Evolutionary conservation across 1,284 basidiomycete species (phyloP), one percentile per base, ranked within the genome.

Genomic region (Ustilago esculenta): DNA sequence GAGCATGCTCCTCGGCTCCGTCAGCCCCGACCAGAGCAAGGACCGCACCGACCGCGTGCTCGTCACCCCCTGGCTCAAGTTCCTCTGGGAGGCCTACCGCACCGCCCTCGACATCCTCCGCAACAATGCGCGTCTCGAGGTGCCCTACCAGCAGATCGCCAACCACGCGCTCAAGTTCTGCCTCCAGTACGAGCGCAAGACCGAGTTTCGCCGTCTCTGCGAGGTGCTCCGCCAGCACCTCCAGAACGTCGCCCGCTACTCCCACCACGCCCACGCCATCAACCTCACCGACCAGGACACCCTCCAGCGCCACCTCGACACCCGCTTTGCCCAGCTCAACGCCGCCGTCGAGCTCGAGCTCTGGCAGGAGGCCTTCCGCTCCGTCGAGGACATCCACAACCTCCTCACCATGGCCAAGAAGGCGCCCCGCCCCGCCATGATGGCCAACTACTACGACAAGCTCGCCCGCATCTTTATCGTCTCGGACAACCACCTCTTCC

Each of bases 391-490:
- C 83, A 92, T 98, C 36, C 95, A 98, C 85, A 94, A 94, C 79
- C 87, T 99, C 42, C 88, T 98, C 73, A 92, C 90, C 23, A 89
- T 94, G 87, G 82, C 81, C 67, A 96, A 96, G 84, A 94, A 94
- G 84, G 88, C 90, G 0, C 92, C 93, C 6, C 89, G 91, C 35
- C 92, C 93, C 0, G 87, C 90, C 7, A 97, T 98, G 92, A 98
- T 98, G 95, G 94, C 94, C 64, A 94, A 93, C 83, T 98, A 98
- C 85, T 98, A 98, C 84, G 94, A 98, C 83, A 98, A 98, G 85
- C 88, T 98, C 67, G 92, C 94, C 40, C 90, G 91, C 77, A 97
- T 98, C 78, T 98, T 98, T 81, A 85, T 84, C 67, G 94, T 92
- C 72, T 92, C 91, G 5, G 80, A 84, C 60, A 95, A 94, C 82